Evolutionary conservation across 23 red algal genomes (phyloP), one percentile per base, ranked within the genome.

Genomic region (Cyanidioschyzon merolae): DNA sequence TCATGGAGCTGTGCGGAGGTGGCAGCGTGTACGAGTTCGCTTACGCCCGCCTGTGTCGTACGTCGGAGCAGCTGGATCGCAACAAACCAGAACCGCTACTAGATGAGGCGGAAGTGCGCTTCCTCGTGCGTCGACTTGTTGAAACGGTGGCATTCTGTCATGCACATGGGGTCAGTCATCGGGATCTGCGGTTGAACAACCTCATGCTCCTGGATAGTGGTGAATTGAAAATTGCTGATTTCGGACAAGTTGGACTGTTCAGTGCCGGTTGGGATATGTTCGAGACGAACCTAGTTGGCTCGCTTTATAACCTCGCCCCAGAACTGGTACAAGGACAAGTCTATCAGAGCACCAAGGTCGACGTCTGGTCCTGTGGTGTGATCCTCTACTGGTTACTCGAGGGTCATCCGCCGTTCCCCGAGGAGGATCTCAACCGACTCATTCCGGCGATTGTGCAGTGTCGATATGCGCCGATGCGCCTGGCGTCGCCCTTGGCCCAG

Each of bases 111-210:
- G 84, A 78, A 0, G 88, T 88, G 3, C 82, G 94, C 1, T 91
- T 83, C 51, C 90, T 85, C 76, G 45, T 98, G 51, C 80, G 94
- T 30, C 88, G 89, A 37, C 76, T 91, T 29, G 85, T 98, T 38
- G 88, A 90, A 39, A 85, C 85, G 0, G 77, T 98, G 18, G 84
- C 84, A 27, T 91, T 79, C 76, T 91, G 88, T 58, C 94, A 98
- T 74, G 58, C 50, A 27, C 85, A 87, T 39, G 88, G 88, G 24
- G 87, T 98, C 54, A 89, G 88, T 76, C 94, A 98, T 50, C 67
- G 94, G 29, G 94, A 98, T 37, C 79, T 98, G 21, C 88, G 94
- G 38, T 68, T 98, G 50, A 88, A 98, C 67, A 98, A 98, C 79
- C 35, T 98, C 40, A 83, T 98, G 89, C 86, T 98, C 15, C 84